A percentile compares a stretch with the other conserved stretches of the same genome.
These are phyloP conservation scores for Aspergillus uvarum DNA, from an alignment of 2,329 filamentous ascomycete species.

Conservation along the genomic window DNA sequence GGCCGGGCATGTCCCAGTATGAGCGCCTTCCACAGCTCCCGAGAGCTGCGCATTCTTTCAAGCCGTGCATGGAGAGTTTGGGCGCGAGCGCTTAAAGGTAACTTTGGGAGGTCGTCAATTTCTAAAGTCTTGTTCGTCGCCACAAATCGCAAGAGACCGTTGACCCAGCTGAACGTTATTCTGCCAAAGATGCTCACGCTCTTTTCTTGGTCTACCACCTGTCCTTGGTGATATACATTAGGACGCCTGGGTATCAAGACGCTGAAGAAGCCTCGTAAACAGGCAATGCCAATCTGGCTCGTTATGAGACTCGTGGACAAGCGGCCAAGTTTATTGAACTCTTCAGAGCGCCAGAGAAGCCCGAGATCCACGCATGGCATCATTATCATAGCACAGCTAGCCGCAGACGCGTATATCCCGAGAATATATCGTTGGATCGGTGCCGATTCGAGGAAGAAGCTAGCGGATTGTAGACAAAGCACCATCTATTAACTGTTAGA, in stretches of 20 bases:
- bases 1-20: conserved; percentile 57
- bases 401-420: conserved; percentile 31
- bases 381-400: conserved; percentile 28
- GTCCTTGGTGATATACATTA: conserved; percentile 60
- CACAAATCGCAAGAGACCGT: conserved; percentile 55
- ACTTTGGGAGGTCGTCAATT: conserved; percentile 61
- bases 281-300: conserved; percentile 47
- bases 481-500: conserved; percentile 23
- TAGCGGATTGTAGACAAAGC: conserved; percentile 33
- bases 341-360: conserved; percentile 33
- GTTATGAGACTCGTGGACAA: conserved; percentile 50
- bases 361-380: conserved; percentile 26
- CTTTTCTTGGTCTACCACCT: conserved; percentile 62
- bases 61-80: conserved; percentile 53
- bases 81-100: conserved; percentile 57
- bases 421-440: conserved; percentile 34
- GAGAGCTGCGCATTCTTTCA: conserved; percentile 29
- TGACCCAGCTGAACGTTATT: conserved; percentile 67
- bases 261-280: conserved; percentile 35
- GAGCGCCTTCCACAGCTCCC: conserved; percentile 61
- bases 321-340: conserved; percentile 1
- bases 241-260: conserved; percentile 66
- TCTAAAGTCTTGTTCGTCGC: conserved; percentile 61
- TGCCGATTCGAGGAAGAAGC: conserved; percentile 36
- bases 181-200: conserved; percentile 61